Conservation (phyloP, 192 early-diverging fungal genomes). For the Rhizophagus clarus region DNA sequence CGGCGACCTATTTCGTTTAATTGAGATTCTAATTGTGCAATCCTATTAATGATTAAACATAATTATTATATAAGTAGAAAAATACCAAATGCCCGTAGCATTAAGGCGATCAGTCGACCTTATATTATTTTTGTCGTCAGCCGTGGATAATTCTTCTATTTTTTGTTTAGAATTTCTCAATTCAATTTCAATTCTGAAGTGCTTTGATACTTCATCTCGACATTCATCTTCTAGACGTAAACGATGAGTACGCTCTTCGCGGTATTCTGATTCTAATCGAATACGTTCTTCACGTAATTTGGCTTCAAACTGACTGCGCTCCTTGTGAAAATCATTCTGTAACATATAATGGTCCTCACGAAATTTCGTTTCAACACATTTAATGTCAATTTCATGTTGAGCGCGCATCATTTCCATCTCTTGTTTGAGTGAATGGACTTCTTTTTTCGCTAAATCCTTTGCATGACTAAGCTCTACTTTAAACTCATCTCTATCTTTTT, state of each 20-base stretch:
- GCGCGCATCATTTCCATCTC: not conserved
- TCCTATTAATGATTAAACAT: not conserved
- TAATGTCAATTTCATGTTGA: not conserved
- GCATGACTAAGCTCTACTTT: not conserved
- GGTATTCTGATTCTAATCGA: slow-evolving; percentile 8
- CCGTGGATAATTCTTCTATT: slow-evolving; percentile 15
- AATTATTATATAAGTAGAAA: too few relatives aligned
- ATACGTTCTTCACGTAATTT: slow-evolving; percentile 4
- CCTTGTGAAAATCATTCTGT: slow-evolving; percentile 8
- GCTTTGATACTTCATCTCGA: slow-evolving; percentile 17
- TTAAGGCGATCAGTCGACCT: not conserved
- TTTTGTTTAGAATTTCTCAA: not conserved
- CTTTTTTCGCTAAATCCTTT: not conserved
- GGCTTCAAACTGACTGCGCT: not conserved
- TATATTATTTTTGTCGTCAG: not conserved
- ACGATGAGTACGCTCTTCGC: slow-evolving; percentile 10
- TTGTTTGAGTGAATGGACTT: not conserved
- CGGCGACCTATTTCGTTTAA: not conserved
- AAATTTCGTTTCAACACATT: not conserved
- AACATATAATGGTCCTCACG: not conserved
- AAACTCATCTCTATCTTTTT: not conserved
- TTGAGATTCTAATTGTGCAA: slow-evolving; percentile 12
- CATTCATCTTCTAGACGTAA: slow-evolving; percentile 2
- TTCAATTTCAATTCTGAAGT: slow-evolving; percentile 10
- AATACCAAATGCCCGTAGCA: not conserved